phyloP scores from a whole-genome alignment of 1,284 basidiomycete genomes.

The Trichosporon ovoides region DNA sequence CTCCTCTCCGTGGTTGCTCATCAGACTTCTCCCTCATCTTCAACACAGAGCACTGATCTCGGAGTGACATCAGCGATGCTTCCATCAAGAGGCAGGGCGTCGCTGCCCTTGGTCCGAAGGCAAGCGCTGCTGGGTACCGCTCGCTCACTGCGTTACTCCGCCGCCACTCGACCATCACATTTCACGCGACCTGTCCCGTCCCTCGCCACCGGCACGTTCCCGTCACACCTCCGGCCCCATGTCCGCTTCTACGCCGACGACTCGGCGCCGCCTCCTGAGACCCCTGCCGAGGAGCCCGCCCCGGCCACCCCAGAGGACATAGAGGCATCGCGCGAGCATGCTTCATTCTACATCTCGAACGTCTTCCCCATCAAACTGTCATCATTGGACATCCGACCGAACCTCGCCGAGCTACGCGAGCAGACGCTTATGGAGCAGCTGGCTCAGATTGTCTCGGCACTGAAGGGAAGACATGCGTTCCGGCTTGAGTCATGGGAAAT shows the following conservation, averaged over 20 bases:
- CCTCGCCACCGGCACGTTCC: too few relatives aligned
- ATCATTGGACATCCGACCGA: slow-evolving; percentile 41
- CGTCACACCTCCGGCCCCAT: too few relatives aligned
- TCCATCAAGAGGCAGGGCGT: not conserved
- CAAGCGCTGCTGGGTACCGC: not conserved
- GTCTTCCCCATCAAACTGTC: slow-evolving; percentile 46
- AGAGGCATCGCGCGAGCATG: slow-evolving; percentile 26
- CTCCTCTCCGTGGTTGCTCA: too few relatives aligned
- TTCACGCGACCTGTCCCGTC: too few relatives aligned
- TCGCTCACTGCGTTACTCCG: not conserved
- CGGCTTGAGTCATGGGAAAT: slow-evolving; percentile 46
- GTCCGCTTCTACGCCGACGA: too few relatives aligned
- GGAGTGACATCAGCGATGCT: not conserved
- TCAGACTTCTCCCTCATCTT: not conserved
- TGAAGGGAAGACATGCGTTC: slow-evolving; percentile 37
- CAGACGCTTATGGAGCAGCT: slow-evolving; percentile 45
- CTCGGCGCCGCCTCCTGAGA: too few relatives aligned
- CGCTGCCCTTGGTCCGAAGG: not conserved
- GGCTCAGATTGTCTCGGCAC: slow-evolving; percentile 33
- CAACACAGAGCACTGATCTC: not conserved
- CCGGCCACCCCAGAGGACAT: not conserved
- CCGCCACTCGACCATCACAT: not conserved
- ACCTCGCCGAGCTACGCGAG: slow-evolving; percentile 33
- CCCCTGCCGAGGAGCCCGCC: not conserved
- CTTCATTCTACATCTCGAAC: slow-evolving; percentile 49